phyloP scores from a whole-genome alignment of 345 rosid genomes.

The Eucalyptus marginata region DNA sequence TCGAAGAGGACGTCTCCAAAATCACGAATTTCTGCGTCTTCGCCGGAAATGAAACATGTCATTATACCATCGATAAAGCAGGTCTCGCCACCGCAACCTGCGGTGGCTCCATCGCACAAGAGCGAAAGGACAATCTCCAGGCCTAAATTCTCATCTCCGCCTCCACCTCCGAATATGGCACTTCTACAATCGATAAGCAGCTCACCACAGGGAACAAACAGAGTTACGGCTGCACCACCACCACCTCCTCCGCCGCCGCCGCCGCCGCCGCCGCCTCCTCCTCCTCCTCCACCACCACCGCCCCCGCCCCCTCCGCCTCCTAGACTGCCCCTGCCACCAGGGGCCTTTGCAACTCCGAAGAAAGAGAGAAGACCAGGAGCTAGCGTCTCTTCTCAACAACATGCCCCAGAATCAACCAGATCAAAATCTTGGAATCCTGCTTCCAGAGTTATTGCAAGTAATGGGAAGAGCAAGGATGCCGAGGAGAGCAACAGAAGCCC shows the following conservation, averaged over 20 bases:
- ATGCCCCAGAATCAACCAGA: slow-evolving; percentile 5
- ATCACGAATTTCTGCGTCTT: slow-evolving; percentile 39
- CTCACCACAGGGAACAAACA: slow-evolving; percentile 18
- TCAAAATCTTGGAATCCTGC: slow-evolving; percentile 28
- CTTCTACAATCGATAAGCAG: slow-evolving; percentile 53
- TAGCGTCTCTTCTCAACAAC: slow-evolving; percentile 11
- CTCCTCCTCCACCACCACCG: neutral
- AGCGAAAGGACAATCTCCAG: slow-evolving; percentile 9
- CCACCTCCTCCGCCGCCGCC: slow-evolving; percentile 51
- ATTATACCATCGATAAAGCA: slow-evolving; percentile 73
- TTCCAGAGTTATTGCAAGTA: slow-evolving; percentile 11
- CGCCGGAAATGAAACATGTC: slow-evolving; percentile 90
- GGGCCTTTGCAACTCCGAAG: slow-evolving; percentile 7
- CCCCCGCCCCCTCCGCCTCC: neutral
- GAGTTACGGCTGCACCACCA: slow-evolving; percentile 24
- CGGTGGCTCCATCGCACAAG: slow-evolving; percentile 1
- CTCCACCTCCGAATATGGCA: slow-evolving; percentile 86
- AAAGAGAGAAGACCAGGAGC: slow-evolving; percentile 19
- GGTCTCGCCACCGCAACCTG: slow-evolving; percentile 4
- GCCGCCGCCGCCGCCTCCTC: slow-evolving; percentile 3
- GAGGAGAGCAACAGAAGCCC: slow-evolving; percentile 21
- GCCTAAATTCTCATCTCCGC: slow-evolving; percentile 66
- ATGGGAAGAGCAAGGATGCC: neutral
- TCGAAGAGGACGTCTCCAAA: slow-evolving; percentile 84
- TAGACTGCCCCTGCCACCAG: slow-evolving; percentile 35